Base-by-base conservation (phyloP, 371 early-diverging fungal species). In the Mortierella sp. region DNA sequence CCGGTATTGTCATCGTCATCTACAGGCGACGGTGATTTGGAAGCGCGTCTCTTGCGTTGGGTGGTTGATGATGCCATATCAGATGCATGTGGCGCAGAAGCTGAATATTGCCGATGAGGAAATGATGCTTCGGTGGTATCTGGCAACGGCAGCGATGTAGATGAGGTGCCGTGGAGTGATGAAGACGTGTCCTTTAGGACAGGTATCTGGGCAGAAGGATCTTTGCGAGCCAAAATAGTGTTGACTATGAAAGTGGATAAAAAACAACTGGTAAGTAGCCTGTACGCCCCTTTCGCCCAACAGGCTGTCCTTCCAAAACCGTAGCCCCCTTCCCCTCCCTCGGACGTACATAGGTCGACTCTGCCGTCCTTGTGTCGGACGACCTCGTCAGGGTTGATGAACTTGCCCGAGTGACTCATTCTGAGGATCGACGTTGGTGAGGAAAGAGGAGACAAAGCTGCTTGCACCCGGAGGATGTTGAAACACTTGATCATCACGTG, bases 301-400 rank as follows among this genome's bases (percentile, higher is more conserved):
- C n/a, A n/a, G n/a, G n/a, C n/a, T n/a, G n/a, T n/a, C n/a, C n/a
- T 39, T 39, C 39, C 39, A 39, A 43, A 2, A 10, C 34, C 34
- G 10, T 7, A 34, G 34, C 34, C 7, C 34, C 4, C 10, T 34
- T 34, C 34, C 34, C 34, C 7, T 10, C 4, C 10, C 10, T 34
- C 34, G 7, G 23, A 16, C 63, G 9, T 71, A 71, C 71, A 71
- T 45, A 71, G 65, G 39, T 71, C 71, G n/a, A 71, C 48, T 2
- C 56, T 54, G 8, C 71, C 71, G 19, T 71, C 64, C 57, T 55
- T 49, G 18, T 64, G 59, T 13, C 61, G 52, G 12, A 71, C 30
- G 28, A 71, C 49, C 12, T 71, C 71, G 7, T 50, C 27, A 1
- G 60, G 26, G 30, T 50, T 21, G 41, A 71, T 64, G 45, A 41